Percentiles rank a stretch among this genome's conserved stretches.
Evolutionary conservation across 345 rosid genomes (phyloP).

Genomic region (Citrus unshiu): DNA sequence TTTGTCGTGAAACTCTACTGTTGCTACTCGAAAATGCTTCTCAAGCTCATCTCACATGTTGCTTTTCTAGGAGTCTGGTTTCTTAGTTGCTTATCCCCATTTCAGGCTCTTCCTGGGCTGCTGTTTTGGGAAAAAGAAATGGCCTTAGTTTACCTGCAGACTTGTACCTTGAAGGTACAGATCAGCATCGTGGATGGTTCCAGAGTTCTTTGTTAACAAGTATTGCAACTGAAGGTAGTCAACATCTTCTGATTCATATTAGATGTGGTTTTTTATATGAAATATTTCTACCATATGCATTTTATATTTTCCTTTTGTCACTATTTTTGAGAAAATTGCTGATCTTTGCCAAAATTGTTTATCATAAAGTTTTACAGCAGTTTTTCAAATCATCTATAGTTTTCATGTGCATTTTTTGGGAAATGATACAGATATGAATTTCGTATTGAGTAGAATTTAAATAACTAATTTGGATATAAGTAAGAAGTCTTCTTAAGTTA

Average conservation of each 20-base stretch:
- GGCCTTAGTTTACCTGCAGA: constrained; percentile 79
- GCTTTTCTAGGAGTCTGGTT: background rate
- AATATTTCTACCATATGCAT: background rate
- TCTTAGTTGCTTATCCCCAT: constrained; percentile 14
- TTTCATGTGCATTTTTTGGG: constrained; percentile 1
- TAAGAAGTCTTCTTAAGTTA: background rate
- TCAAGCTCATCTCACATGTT: constrained; percentile 7
- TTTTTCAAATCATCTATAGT: background rate
- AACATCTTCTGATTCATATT: constrained; percentile 4
- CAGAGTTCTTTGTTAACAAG: constrained; percentile 93
- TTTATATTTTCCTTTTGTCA: background rate
- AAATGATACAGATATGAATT: background rate
- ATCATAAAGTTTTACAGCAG: background rate
- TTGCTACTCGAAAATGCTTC: background rate
- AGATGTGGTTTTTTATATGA: background rate
- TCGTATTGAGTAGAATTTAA: background rate
- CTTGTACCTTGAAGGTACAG: constrained; percentile 92
- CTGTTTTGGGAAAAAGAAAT: constrained; percentile 67
- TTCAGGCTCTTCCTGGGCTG: constrained; percentile 96
- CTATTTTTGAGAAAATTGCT: background rate
- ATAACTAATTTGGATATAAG: background rate
- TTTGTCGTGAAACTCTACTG: constrained; percentile 3
- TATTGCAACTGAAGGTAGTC: constrained; percentile 78
- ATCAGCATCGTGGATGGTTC: constrained; percentile 99
- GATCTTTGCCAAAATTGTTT: background rate